Percentiles rank a stretch among this genome's conserved stretches.
Evolutionary conservation across 805 yeast species (phyloP).

Genomic region (Starmerella bombicola): DNA sequence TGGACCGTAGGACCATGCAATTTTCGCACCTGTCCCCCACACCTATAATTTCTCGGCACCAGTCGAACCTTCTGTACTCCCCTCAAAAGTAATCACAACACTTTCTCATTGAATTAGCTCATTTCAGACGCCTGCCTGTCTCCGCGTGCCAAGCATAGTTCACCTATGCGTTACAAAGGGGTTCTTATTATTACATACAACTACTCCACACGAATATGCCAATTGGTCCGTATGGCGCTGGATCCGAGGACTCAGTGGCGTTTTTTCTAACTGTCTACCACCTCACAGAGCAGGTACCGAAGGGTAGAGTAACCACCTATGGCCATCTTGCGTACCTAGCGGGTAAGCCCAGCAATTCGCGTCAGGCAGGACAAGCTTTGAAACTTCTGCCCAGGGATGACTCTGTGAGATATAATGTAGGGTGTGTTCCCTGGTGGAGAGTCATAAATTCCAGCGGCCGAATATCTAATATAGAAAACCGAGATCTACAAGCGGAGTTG

Average conservation of each 20-base stretch:
- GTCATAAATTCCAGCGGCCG: conserved; percentile 52
- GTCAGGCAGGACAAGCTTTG: conserved; percentile 64
- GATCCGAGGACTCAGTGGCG: conserved; percentile 37
- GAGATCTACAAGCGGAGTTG: conserved; percentile 35
- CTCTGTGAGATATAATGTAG: conserved; percentile 25
- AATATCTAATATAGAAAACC: conserved; percentile 41
- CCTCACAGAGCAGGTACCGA: conserved; percentile 42
- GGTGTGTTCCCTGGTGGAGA: conserved; percentile 69
- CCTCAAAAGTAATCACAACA: too few species aligned
- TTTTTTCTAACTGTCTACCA: conserved; percentile 53
- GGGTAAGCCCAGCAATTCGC: conserved; percentile 49
- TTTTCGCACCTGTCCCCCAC: too few species aligned
- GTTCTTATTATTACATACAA: too few species aligned
- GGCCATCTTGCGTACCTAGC: conserved; percentile 62
- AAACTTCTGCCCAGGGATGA: conserved; percentile 36
- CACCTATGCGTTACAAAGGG: too few species aligned
- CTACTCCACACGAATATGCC: too few species aligned
- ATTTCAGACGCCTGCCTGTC: too few species aligned
- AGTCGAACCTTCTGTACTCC: too few species aligned
- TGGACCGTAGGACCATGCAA: too few species aligned
- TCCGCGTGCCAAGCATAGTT: too few species aligned
- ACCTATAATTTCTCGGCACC: too few species aligned
- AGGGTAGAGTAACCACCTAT: conserved; percentile 55
- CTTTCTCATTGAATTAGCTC: too few species aligned
- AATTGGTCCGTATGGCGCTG: conserved; percentile 1